phyloP scores from a whole-genome alignment of 2,329 filamentous ascomycete genomes.

The Davidsoniella australis region DNA sequence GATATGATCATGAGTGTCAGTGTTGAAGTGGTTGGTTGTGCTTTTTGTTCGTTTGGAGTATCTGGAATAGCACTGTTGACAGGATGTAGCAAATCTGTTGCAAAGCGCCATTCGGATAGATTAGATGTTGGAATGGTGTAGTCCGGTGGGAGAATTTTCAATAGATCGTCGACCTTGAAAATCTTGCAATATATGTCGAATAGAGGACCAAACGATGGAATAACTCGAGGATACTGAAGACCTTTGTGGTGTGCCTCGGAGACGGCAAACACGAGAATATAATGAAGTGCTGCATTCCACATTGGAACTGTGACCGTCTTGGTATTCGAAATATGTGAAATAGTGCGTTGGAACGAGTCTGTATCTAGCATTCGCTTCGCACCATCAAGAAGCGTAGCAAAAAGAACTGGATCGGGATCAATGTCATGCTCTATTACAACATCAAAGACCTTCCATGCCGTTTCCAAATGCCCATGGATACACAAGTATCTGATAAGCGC shows the following conservation, averaged over 20 bases:
- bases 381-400: constrained; percentile 52
- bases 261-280: constrained; percentile 28
- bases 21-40: constrained; percentile 24
- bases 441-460: constrained; percentile 48
- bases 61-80: constrained; percentile 6
- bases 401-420: constrained; percentile 47
- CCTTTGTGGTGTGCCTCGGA: constrained; percentile 22
- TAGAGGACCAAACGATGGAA: constrained; percentile 30
- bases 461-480: constrained; percentile 41
- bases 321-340: constrained; percentile 5
- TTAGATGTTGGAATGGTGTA: constrained; percentile 11
- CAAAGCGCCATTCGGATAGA: constrained; percentile 6
- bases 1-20: constrained; percentile 30
- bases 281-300: constrained; percentile 28
- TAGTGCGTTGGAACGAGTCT: constrained; percentile 25
- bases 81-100: constrained; percentile 11
- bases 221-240: constrained; percentile 18
- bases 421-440: constrained; percentile 42
- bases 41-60: constrained; percentile 9
- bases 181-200: constrained; percentile 31
- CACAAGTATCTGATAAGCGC: constrained; percentile 56
- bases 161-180: constrained; percentile 29
- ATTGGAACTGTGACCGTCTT: constrained; percentile 16
- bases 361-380: constrained; percentile 43
- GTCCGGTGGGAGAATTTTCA: constrained; percentile 20